phyloP scores from a whole-genome alignment of 1,284 basidiomycete species.

The Microstroma glucosiphilum region DNA sequence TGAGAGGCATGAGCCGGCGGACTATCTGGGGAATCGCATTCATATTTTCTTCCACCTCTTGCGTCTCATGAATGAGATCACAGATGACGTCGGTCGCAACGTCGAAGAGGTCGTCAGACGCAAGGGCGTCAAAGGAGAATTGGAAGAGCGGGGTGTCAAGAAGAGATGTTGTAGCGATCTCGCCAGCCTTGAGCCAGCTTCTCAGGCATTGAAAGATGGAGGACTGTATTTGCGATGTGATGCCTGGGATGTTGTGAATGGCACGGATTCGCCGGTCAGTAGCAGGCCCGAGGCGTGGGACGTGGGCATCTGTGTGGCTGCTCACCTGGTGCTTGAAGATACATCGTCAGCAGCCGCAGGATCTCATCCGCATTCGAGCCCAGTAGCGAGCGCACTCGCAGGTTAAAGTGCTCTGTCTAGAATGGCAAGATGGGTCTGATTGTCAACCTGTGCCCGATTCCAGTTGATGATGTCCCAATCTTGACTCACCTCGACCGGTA shows the following conservation, averaged over 20 bases:
- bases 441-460: too few species aligned
- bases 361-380: conserved; percentile 65
- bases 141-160: conserved; percentile 75
- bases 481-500: conserved; percentile 72
- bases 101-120: conserved; percentile 75
- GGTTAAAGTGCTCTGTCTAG: conserved; percentile 68
- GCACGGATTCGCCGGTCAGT: too few species aligned
- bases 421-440: conserved; percentile 19
- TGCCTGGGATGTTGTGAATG: conserved; percentile 51
- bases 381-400: conserved; percentile 34
- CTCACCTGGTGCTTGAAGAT: conserved; percentile 79
- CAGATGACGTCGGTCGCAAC: conserved; percentile 83
- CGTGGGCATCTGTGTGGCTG: conserved; percentile 10
- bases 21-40: conserved; percentile 78
- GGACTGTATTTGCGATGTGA: conserved; percentile 72
- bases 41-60: conserved; percentile 93
- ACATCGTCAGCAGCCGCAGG: conserved; percentile 75
- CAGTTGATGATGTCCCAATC: too few species aligned
- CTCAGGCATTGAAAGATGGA: conserved; percentile 81
- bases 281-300: neutral
- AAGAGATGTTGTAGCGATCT: conserved; percentile 65
- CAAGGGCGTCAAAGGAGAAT: conserved; percentile 53
- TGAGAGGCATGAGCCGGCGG: conserved; percentile 53
- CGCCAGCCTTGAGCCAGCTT: conserved; percentile 82
- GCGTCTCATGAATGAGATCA: conserved; percentile 95